Evolutionary conservation across 352 stramenopile genomes (phyloP).

Genomic region (Phytophthora crassamura): DNA sequence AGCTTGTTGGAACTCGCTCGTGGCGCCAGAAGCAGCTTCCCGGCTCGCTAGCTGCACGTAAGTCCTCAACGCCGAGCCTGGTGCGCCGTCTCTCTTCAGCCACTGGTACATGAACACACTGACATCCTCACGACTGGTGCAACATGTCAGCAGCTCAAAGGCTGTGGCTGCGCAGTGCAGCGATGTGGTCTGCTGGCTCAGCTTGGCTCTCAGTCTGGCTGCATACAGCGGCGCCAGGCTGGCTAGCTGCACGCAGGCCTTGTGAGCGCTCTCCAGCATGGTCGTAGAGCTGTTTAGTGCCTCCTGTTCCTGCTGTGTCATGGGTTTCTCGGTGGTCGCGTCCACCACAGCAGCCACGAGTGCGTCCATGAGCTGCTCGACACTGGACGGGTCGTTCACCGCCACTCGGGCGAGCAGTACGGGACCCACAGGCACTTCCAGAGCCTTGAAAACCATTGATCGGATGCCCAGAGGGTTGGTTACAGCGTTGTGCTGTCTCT

Average conservation of each 20-base stretch:
- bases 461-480: conserved; percentile 17
- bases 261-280: conserved; percentile 25
- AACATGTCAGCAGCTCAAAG: conserved; percentile 26
- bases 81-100: conserved; percentile 34
- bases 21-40: conserved; percentile 1
- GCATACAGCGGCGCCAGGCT: conserved; percentile 50
- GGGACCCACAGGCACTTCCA: conserved; percentile 49
- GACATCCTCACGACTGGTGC: conserved; percentile 31
- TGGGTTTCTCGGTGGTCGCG: conserved; percentile 12
- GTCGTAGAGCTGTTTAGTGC: conserved; percentile 11
- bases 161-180: conserved; percentile 34
- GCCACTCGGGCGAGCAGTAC: conserved; percentile 52
- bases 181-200: conserved; percentile 37
- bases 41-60: conserved; percentile 34
- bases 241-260: conserved; percentile 42
- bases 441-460: conserved; percentile 19
- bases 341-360: conserved; percentile 43
- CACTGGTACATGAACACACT: conserved; percentile 57
- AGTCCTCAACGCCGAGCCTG: conserved; percentile 27
- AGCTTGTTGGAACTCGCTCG: conserved; percentile 32
- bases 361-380: conserved; percentile 46
- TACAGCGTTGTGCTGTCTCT: conserved; percentile 26
- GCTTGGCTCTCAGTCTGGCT: conserved; percentile 33
- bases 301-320: conserved; percentile 45
- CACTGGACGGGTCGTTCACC: conserved; percentile 55